Evolutionary conservation across 495 filamentous ascomycete genomes (phyloP).

Genomic region (Penicillium alfredii): DNA sequence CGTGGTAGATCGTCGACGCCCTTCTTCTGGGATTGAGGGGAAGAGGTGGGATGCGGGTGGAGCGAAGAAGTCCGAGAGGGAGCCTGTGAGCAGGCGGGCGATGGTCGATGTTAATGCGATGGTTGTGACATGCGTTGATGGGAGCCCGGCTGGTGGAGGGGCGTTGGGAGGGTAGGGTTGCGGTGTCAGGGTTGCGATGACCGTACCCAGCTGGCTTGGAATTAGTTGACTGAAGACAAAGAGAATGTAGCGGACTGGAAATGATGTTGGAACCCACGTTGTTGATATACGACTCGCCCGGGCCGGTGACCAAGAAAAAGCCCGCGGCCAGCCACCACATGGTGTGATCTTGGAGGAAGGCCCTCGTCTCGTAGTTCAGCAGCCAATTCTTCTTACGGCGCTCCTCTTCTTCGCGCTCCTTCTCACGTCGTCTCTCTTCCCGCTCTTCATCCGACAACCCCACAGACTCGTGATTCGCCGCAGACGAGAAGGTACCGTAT

Average conservation of each 20-base stretch:
- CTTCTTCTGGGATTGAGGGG: slow-evolving; percentile 28
- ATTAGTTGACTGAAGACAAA: neutral
- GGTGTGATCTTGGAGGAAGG: slow-evolving; percentile 77
- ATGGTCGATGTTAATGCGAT: slow-evolving; percentile 87
- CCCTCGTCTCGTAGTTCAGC: slow-evolving; percentile 77
- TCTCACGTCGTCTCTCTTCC: slow-evolving; percentile 41
- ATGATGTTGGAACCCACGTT: slow-evolving; percentile 46
- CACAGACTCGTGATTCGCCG: slow-evolving; percentile 24
- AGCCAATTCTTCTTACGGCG: slow-evolving; percentile 74
- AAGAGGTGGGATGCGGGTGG: slow-evolving; percentile 49
- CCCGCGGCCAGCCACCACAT: slow-evolving; percentile 94
- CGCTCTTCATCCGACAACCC: slow-evolving; percentile 42
- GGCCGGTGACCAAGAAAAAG: slow-evolving; percentile 90
- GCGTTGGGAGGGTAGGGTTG: slow-evolving; percentile 40
- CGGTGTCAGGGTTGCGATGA: slow-evolving; percentile 79
- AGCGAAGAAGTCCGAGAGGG: slow-evolving; percentile 81
- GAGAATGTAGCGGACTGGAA: neutral
- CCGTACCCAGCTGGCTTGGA: slow-evolving; percentile 63
- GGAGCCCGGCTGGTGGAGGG: slow-evolving; percentile 54
- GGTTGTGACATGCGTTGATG: slow-evolving; percentile 88
- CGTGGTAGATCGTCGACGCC: slow-evolving; percentile 11
- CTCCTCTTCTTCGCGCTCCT: slow-evolving; percentile 56
- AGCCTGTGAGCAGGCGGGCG: slow-evolving; percentile 76
- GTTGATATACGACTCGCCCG: slow-evolving; percentile 95
- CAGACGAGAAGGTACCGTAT: slow-evolving; percentile 50